phyloP scores from a whole-genome alignment of 2,329 filamentous ascomycete species.

The Cladophialophora yegresii region DNA sequence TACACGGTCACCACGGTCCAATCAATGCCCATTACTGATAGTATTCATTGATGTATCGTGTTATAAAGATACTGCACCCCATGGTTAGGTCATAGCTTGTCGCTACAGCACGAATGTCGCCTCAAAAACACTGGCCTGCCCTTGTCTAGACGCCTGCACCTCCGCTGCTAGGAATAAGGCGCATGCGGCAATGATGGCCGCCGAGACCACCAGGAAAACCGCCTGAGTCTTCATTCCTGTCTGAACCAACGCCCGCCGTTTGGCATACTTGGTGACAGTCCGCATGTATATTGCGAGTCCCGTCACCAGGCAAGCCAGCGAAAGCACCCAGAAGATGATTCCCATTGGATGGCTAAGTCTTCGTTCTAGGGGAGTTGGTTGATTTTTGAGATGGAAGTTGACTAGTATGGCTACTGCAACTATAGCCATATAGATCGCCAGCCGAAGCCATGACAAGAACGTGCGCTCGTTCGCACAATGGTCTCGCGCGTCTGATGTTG shows the following conservation, averaged over 20 bases:
- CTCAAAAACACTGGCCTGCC: neutral
- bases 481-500: constrained; percentile 65
- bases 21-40: constrained; percentile 7
- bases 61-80: neutral
- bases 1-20: constrained; percentile 9
- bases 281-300: constrained; percentile 87
- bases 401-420: constrained; percentile 87
- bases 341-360: constrained; percentile 81
- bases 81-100: neutral
- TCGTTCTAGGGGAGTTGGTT: constrained; percentile 70
- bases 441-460: constrained; percentile 87
- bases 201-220: constrained; percentile 57
- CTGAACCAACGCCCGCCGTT: constrained; percentile 80
- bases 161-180: constrained; percentile 49
- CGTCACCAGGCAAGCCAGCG: constrained; percentile 71
- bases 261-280: constrained; percentile 77
- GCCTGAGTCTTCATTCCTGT: constrained; percentile 89
- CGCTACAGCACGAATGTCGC: constrained; percentile 3
- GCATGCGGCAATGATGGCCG: constrained; percentile 49
- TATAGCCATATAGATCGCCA: constrained; percentile 87
- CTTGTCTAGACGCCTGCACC: constrained; percentile 28
- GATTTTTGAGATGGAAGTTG: constrained; percentile 82
- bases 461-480: constrained; percentile 68
- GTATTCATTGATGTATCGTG: neutral
- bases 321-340: constrained; percentile 81